Percentiles rank a stretch among this genome's conserved stretches.
Conservation (phyloP, 2,329 filamentous ascomycete species). For the Orbilia ellipsospora region DNA sequence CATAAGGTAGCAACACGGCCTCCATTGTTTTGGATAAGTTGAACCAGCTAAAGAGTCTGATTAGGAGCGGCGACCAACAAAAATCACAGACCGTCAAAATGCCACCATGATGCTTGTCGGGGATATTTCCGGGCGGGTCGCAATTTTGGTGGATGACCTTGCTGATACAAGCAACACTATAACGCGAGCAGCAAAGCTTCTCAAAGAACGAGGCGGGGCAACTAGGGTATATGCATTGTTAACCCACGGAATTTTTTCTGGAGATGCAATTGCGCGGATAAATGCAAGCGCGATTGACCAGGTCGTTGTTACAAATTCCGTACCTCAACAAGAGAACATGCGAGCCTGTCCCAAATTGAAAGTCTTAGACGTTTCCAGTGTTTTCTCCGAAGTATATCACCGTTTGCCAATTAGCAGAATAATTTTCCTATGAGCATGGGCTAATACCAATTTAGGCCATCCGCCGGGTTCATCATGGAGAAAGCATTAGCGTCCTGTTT, state of each 20-base stretch:
- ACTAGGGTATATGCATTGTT: conserved; percentile 88
- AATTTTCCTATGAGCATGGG: conserved; percentile 57
- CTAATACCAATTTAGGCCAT: conserved; percentile 71
- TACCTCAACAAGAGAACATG: conserved; percentile 86
- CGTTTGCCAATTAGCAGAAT: background rate
- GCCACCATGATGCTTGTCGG: conserved; percentile 92
- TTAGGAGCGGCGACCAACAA: conserved; percentile 70
- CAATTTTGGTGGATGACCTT: conserved; percentile 93
- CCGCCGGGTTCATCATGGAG: conserved; percentile 93
- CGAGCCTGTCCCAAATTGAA: conserved; percentile 85
- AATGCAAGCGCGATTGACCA: conserved; percentile 93
- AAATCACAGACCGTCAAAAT: conserved; percentile 74
- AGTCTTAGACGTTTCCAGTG: conserved; percentile 81
- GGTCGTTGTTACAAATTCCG: conserved; percentile 93
- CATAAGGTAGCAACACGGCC: conserved; percentile 77
- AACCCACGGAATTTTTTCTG: conserved; percentile 94
- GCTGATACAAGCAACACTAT: conserved; percentile 98
- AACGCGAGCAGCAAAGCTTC: conserved; percentile 92
- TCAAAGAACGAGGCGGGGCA: conserved; percentile 87
- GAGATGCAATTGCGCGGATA: conserved; percentile 92
- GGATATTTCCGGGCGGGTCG: conserved; percentile 80
- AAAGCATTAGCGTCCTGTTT: conserved; percentile 96
- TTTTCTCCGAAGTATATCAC: conserved; percentile 57
- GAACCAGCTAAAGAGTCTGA: background rate
- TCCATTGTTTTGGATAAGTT: background rate